These are phyloP conservation scores for Thelonectria blattea DNA, from an alignment of 2,329 filamentous ascomycete genomes.

Conservation along the genomic window DNA sequence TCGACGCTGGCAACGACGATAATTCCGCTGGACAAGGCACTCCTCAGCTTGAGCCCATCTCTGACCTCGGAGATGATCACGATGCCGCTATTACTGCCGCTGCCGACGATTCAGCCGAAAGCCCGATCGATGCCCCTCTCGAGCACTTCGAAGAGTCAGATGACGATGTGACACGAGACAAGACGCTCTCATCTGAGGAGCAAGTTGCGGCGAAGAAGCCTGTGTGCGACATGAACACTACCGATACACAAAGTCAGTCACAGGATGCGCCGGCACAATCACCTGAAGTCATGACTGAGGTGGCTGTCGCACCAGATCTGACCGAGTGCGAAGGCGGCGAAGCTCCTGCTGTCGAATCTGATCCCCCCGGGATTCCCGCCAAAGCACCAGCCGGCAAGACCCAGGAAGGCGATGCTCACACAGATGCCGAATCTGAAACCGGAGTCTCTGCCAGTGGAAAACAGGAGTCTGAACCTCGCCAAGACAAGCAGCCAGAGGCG, in stretches of 20 bases:
- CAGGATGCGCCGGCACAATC: not conserved
- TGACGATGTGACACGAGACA: constrained; percentile 3
- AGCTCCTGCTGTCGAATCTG: not conserved
- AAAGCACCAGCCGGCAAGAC: not conserved
- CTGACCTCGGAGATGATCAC: not conserved
- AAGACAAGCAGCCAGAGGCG: not conserved
- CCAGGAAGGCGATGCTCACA: not conserved
- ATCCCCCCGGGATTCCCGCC: not conserved
- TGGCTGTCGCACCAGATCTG: not conserved
- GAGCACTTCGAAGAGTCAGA: not conserved
- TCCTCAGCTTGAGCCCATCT: not conserved
- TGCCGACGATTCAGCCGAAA: not conserved
- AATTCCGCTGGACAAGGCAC: not conserved
- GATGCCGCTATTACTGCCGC: not conserved
- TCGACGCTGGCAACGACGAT: not conserved
- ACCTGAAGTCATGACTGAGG: not conserved
- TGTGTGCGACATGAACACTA: constrained; percentile 8
- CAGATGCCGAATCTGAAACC: not conserved
- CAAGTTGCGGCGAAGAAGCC: not conserved
- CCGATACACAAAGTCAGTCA: constrained; percentile 4
- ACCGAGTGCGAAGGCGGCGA: not conserved
- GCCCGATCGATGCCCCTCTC: not conserved
- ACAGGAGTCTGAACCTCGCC: not conserved
- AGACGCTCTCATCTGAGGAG: constrained; percentile 4
- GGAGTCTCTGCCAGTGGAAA: not conserved